A percentile compares a stretch with the other conserved stretches of the same genome.
Conservation (phyloP, 2,329 filamentous ascomycete genomes). For the Diaporthe amygdali region DNA sequence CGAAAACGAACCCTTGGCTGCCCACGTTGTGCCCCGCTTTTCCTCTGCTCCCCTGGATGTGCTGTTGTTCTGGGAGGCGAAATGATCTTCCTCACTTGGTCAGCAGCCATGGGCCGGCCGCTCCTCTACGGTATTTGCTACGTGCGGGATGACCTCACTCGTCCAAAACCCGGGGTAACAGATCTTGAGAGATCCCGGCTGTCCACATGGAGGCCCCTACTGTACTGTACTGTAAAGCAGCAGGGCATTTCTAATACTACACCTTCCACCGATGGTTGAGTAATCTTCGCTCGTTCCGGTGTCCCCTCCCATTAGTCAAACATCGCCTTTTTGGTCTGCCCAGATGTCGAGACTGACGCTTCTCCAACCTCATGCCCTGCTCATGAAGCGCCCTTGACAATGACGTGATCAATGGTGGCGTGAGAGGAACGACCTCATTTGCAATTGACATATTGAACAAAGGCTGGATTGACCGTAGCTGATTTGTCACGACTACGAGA, state of each 20-base stretch:
- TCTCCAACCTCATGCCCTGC: not conserved
- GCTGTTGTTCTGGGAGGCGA: not conserved
- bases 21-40: slow-evolving; percentile 16
- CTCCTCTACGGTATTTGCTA: not conserved
- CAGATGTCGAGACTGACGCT: not conserved
- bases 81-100: slow-evolving; percentile 16
- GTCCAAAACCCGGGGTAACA: slow-evolving; percentile 1
- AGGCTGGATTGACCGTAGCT: not conserved
- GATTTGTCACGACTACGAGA: not conserved
- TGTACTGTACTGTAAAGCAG: not conserved
- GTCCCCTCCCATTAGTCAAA: slow-evolving; percentile 3
- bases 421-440: not conserved
- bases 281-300: not conserved
- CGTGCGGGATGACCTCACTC: slow-evolving; percentile 16
- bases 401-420: not conserved
- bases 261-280: not conserved
- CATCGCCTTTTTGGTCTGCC: not conserved
- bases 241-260: not conserved
- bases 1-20: not conserved
- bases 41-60: not conserved
- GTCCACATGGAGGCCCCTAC: not conserved
- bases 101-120: not conserved
- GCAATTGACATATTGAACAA: not conserved
- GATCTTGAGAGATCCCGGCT: not conserved
- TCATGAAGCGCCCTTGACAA: not conserved